Conservation (phyloP, 2,329 filamentous ascomycete species). For the Monilinia fructigena region DNA sequence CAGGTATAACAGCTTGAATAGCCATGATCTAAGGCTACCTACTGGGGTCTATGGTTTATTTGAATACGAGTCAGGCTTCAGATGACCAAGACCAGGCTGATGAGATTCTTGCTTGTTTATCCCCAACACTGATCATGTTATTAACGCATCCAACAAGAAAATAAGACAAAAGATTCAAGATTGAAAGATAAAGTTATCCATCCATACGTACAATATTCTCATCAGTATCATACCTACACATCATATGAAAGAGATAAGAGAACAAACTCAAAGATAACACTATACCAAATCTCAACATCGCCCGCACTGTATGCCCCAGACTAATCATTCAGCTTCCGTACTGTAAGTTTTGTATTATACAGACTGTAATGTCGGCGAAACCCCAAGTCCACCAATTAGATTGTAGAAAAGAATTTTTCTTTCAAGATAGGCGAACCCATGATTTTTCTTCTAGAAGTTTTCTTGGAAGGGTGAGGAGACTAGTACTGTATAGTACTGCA, state of each 20-base stretch:
- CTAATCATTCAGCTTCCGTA: too few relatives aligned
- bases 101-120: not conserved
- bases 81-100: not conserved
- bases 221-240: too few relatives aligned
- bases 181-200: not conserved
- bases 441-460: constrained; percentile 5
- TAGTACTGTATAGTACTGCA: too few relatives aligned
- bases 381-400: constrained; percentile 9
- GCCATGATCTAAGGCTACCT: not conserved
- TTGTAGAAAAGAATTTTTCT: too few relatives aligned
- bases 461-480: not conserved
- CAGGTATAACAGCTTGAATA: not conserved
- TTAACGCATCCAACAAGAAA: too few relatives aligned
- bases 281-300: not conserved
- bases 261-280: constrained; percentile 2
- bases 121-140: not conserved
- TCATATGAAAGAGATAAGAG: constrained; percentile 13
- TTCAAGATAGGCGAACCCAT: not conserved
- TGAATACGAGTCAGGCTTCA: constrained; percentile 17
- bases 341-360: not conserved
- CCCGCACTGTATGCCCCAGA: not conserved
- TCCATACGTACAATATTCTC: too few relatives aligned
- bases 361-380: constrained; percentile 12
- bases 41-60: too few relatives aligned
- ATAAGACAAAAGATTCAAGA: not conserved